Evolutionary conservation across 352 stramenopile genomes (phyloP).

Genomic region (Pythium dissimile): DNA sequence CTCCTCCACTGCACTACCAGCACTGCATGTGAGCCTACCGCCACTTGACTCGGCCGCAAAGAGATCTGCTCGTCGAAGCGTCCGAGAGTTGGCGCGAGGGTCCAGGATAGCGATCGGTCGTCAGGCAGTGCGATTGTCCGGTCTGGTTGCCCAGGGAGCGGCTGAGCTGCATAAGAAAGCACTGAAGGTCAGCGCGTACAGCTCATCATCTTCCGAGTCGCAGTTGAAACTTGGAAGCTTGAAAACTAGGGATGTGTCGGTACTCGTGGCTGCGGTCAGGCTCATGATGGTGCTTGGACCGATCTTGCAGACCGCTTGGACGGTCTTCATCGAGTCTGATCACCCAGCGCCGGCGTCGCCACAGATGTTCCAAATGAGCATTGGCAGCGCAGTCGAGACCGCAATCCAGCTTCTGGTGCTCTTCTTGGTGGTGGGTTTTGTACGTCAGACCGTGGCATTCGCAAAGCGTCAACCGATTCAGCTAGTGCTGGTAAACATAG

Average conservation of each 20-base stretch:
- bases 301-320: conserved; percentile 13
- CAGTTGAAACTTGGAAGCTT: conserved; percentile 31
- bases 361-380: not conserved
- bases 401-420: conserved; percentile 20
- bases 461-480: conserved; percentile 24
- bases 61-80: not conserved
- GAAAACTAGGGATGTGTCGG: conserved; percentile 19
- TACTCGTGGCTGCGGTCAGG: conserved; percentile 17
- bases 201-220: conserved; percentile 4
- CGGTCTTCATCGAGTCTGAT: conserved; percentile 15
- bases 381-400: conserved; percentile 1
- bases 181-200: conserved; percentile 24
- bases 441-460: conserved; percentile 13
- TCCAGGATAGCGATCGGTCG: not conserved
- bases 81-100: not conserved
- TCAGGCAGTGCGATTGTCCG: conserved; percentile 1
- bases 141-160: not conserved
- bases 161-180: conserved; percentile 28
- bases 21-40: too few species aligned
- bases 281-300: conserved; percentile 10
- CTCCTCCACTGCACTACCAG: too few species aligned
- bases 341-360: not conserved
- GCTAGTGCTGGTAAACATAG: conserved; percentile 17
- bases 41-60: not conserved
- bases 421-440: conserved; percentile 10